Percentiles rank a stretch among this genome's conserved stretches.
Conservation (phyloP, 345 rosid species). For the Hypericum androsaemum region DNA sequence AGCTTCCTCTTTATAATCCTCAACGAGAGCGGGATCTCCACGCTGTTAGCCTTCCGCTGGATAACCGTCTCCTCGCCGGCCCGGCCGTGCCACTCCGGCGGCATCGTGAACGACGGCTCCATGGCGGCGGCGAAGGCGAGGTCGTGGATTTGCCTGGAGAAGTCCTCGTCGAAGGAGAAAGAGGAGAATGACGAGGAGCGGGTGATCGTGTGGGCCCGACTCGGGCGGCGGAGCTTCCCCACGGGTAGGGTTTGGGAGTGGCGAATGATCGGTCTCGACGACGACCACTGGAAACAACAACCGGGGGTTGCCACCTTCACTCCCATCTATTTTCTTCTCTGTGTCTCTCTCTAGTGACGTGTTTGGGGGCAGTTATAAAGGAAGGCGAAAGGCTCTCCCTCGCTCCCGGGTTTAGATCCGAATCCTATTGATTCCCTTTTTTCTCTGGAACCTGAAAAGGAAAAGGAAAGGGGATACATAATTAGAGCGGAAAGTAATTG, state of each 20-base stretch:
- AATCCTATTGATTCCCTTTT: too few species aligned
- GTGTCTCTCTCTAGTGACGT: background rate
- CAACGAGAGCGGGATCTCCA: conserved; percentile 71
- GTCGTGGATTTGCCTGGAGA: conserved; percentile 49
- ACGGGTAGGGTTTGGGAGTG: conserved; percentile 49
- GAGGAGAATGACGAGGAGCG: conserved; percentile 17
- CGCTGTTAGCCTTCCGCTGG: conserved; percentile 77
- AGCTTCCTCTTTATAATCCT: conserved; percentile 70
- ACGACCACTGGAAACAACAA: conserved; percentile 47
- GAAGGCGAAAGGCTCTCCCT: too few species aligned
- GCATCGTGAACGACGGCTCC: conserved; percentile 25
- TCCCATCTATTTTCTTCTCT: conserved; percentile 35
- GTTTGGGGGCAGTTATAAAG: background rate
- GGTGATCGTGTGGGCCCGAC: conserved; percentile 16
- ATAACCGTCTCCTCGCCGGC: conserved; percentile 33
- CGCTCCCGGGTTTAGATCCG: too few species aligned
- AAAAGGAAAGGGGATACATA: too few species aligned
- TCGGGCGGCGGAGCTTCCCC: background rate
- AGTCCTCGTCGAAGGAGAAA: conserved; percentile 42
- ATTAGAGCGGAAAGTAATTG: too few species aligned
- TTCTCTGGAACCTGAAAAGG: too few species aligned
- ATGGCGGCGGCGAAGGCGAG: background rate
- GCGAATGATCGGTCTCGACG: conserved; percentile 33
- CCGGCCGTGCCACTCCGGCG: conserved; percentile 14
- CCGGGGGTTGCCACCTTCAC: conserved; percentile 43